Evolutionary conservation across 2,329 filamentous ascomycete genomes (phyloP).

Genomic region (Sporothrix mexicana): DNA sequence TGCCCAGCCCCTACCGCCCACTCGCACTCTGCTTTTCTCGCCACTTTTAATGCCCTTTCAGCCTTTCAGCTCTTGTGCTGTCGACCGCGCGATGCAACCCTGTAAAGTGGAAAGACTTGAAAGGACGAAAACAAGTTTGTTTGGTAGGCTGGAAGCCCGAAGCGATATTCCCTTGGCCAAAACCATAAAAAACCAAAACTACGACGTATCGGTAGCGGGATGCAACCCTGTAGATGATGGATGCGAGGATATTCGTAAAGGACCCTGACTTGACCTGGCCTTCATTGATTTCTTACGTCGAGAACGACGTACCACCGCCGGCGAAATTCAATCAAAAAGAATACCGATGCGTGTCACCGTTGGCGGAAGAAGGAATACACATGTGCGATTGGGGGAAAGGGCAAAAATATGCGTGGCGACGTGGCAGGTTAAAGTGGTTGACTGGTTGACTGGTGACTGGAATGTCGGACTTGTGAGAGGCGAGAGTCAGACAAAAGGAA

Average conservation of each 20-base stretch:
- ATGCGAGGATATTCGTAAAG: background rate
- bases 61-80: constrained; percentile 3
- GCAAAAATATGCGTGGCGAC: background rate
- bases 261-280: background rate
- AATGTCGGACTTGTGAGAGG: constrained; percentile 6
- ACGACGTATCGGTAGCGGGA: constrained; percentile 14
- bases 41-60: background rate
- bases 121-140: background rate
- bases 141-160: constrained; percentile 10
- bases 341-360: constrained; percentile 14
- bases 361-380: background rate
- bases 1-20: background rate
- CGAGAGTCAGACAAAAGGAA: background rate
- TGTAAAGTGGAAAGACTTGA: background rate
- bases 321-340: background rate
- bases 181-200: background rate
- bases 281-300: no score
- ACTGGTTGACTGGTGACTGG: background rate
- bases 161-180: background rate
- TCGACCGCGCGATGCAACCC: constrained; percentile 9
- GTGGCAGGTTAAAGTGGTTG: no score
- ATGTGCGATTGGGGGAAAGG: background rate
- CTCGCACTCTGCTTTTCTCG: background rate
- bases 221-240: constrained; percentile 25
- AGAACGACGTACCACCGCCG: no score